Evolutionary conservation across 2,329 filamentous ascomycete genomes (phyloP), one percentile per base, ranked within the genome.

Genomic region (Paraconiothyrium brasiliense): DNA sequence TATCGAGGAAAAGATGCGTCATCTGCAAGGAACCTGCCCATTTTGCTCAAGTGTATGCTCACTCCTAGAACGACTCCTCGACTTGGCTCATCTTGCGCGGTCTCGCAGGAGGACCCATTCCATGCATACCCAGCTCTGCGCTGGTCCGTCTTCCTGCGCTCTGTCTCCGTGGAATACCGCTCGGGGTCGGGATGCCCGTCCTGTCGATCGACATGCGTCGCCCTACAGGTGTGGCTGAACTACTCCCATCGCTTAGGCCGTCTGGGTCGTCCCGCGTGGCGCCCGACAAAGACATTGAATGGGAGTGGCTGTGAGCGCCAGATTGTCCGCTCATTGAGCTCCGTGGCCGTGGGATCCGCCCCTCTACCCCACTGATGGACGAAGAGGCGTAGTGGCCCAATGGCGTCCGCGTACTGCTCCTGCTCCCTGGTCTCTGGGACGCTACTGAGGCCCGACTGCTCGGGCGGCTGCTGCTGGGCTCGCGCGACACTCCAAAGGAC

Each of bases 271-370:
- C 85, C 54, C 85, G 69, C 35, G 72, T 52, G 10, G 59, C 57
- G 44, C 48, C 54, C 27, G 73, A 72, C 44, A 73, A 65, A 9
- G 74, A 76, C 13, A 76, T 56, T 10, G 75, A 74, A 46, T 76
- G 72, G 2, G 72, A 70, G 55, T 79, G 73, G 32, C 65, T 64
- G 59, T 78, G 76, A 35, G 68, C 72, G 49, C 71, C 72, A 32
- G 77, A 80, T 64, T 86, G 88, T 58, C 90, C 86, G 59, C 87
- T 87, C 66, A 94, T 82, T 14, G 91, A 93, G 54, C 90, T 92
- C 54, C 90, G 85, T 20, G 91, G 90, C 57, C 91, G 87, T 30
- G 73, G 70, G 48, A 77, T 63, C 48, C 75, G 71, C 44, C 73
- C 71, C 60, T 76, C 74, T 58, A 71, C 86, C 78, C 66, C 82